Conservation (phyloP, 2,329 filamentous ascomycete genomes). For the Ascosphaera aggregata region DNA sequence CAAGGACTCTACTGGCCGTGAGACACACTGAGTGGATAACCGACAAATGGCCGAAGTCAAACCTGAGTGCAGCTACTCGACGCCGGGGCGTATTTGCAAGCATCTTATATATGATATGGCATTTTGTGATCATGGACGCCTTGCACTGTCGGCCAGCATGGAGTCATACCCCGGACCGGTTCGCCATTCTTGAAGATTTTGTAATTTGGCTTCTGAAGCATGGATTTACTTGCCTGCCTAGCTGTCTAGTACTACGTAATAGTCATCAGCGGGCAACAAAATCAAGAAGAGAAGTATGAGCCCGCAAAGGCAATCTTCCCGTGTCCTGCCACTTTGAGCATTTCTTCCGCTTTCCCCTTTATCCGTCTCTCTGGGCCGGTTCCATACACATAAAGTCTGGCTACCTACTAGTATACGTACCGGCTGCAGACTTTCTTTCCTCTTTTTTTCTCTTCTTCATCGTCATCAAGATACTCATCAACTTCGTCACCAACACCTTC, state of each 20-base stretch:
- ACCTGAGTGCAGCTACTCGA: background rate
- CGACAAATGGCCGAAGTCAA: background rate
- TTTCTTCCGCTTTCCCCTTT: background rate
- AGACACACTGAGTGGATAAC: background rate
- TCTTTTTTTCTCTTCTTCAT: background rate
- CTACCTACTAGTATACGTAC: background rate
- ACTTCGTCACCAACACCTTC: background rate
- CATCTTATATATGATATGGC: background rate
- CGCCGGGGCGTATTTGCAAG: background rate
- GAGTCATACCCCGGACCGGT: too few relatives aligned
- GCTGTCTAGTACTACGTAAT: background rate
- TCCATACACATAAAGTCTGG: background rate
- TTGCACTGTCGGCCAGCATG: too few relatives aligned
- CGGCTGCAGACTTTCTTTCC: background rate
- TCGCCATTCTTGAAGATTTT: too few relatives aligned
- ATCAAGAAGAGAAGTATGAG: background rate
- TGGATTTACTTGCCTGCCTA: too few relatives aligned
- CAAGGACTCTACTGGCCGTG: too few relatives aligned
- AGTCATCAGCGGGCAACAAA: background rate
- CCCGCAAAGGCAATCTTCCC: background rate
- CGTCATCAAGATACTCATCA: background rate
- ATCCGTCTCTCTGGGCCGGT: too few relatives aligned
- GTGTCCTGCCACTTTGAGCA: constrained; percentile 15
- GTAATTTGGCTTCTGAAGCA: too few relatives aligned
- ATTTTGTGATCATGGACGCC: background rate